Percentiles rank a stretch among this genome's conserved stretches.
Conservation (phyloP, 2,329 filamentous ascomycete species). For the Diaporthe helianthi region DNA sequence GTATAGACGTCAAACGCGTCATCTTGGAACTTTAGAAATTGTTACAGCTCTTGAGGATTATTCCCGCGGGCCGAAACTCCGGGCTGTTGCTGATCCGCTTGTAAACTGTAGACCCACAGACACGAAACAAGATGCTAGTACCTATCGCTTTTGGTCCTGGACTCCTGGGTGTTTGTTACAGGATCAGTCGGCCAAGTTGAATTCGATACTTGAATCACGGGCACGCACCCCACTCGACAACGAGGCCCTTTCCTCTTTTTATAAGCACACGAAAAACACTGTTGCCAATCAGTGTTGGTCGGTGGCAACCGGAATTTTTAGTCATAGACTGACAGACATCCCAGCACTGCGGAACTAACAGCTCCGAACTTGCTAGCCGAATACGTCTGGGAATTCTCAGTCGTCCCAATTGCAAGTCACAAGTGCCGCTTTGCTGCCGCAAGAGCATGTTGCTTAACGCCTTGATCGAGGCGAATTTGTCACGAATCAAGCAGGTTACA, state of each 20-base stretch:
- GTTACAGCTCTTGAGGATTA: not conserved
- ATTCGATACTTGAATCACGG: not conserved
- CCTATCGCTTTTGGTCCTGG: not conserved
- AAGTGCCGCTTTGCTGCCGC: not conserved
- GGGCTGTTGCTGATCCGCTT: too few species aligned
- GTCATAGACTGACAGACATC: constrained; percentile 4
- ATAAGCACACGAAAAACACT: not conserved
- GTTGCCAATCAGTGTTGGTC: not conserved
- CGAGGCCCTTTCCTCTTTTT: not conserved
- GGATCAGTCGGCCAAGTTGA: too few species aligned
- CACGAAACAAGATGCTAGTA: too few species aligned
- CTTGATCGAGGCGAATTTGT: not conserved
- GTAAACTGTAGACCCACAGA: not conserved
- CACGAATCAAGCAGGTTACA: too few species aligned
- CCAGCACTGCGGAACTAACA: constrained; percentile 13
- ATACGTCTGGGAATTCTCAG: not conserved
- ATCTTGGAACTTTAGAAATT: not conserved
- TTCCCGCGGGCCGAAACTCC: too few species aligned
- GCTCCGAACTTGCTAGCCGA: constrained; percentile 3
- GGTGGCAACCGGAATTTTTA: not conserved
- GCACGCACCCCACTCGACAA: not conserved
- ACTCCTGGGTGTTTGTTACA: too few species aligned
- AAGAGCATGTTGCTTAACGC: not conserved
- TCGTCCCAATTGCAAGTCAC: too few species aligned
- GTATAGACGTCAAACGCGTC: not conserved